phyloP scores from a whole-genome alignment of 2,329 filamentous ascomycete genomes.

The Phialophora expanda region DNA sequence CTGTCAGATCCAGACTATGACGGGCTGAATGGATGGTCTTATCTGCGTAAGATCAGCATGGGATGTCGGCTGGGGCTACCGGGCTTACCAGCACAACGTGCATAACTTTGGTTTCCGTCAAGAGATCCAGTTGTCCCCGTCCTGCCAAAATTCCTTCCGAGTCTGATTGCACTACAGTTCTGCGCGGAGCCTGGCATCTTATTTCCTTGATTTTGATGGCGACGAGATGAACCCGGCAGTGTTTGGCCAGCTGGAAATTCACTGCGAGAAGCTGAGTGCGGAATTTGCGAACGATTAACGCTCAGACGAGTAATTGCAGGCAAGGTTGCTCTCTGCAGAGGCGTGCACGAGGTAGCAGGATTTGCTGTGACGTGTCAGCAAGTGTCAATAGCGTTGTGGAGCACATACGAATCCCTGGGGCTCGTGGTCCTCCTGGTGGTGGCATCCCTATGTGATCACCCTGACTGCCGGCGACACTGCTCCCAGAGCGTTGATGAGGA shows the following conservation, averaged over 20 bases:
- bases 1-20: slow-evolving; percentile 9
- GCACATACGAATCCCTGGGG: slow-evolving; percentile 19
- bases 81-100: slow-evolving; percentile 16
- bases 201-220: slow-evolving; percentile 10
- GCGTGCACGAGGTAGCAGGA: slow-evolving; percentile 16
- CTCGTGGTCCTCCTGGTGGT: slow-evolving; percentile 10
- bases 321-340: slow-evolving; percentile 20
- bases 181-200: slow-evolving; percentile 13
- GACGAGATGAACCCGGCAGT: slow-evolving; percentile 17
- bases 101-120: slow-evolving; percentile 17
- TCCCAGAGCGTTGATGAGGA: slow-evolving; percentile 43
- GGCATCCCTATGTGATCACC: slow-evolving; percentile 22
- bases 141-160: slow-evolving; percentile 20
- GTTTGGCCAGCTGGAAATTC: slow-evolving; percentile 5
- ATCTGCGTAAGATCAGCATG: slow-evolving; percentile 4
- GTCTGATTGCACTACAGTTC: slow-evolving; percentile 12
- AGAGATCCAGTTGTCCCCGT: slow-evolving; percentile 15
- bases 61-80: background rate
- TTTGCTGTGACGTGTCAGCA: slow-evolving; percentile 25
- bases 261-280: slow-evolving; percentile 16
- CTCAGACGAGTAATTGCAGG: slow-evolving; percentile 12
- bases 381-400: background rate
- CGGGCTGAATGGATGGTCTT: background rate
- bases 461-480: slow-evolving; percentile 20
- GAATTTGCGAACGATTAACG: slow-evolving; percentile 27